Evolutionary conservation across 108 stramenopile species (phyloP).

Genomic region (Cyclotella baltica): DNA sequence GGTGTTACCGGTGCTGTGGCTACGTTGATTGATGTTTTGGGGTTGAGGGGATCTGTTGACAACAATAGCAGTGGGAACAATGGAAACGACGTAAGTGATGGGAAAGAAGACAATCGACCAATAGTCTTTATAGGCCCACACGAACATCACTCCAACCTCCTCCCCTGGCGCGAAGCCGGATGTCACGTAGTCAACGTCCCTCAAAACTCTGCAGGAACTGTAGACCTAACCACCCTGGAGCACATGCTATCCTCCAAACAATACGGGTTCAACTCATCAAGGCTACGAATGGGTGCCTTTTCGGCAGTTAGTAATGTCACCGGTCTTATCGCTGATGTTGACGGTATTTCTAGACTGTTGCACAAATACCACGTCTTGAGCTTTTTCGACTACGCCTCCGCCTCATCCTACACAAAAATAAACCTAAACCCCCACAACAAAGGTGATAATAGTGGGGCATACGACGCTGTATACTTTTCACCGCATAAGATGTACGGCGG

Average conservation of each 20-base stretch:
- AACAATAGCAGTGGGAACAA: no score
- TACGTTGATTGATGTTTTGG: slow-evolving; percentile 75
- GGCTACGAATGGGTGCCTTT: slow-evolving; percentile 89
- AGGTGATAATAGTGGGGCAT: slow-evolving; percentile 66
- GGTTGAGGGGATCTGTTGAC: slow-evolving; percentile 31
- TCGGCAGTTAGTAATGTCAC: slow-evolving; percentile 95
- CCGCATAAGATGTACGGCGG: slow-evolving; percentile 89
- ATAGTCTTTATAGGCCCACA: slow-evolving; percentile 94
- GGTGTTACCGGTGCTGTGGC: slow-evolving; percentile 95
- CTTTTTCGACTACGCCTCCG: slow-evolving; percentile 97
- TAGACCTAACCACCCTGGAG: slow-evolving; percentile 83
- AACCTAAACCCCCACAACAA: slow-evolving; percentile 92
- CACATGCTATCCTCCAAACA: slow-evolving; percentile 55
- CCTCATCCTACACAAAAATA: slow-evolving; percentile 90
- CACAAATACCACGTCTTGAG: slow-evolving; percentile 91
- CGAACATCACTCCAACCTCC: slow-evolving; percentile 97
- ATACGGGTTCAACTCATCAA: slow-evolving; percentile 38
- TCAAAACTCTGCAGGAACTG: slow-evolving; percentile 45
- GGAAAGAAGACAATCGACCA: slow-evolving; percentile 45
- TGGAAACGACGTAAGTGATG: no score
- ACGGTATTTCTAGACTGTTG: slow-evolving; percentile 76
- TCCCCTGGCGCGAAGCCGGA: slow-evolving; percentile 96
- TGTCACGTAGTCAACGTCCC: slow-evolving; percentile 74
- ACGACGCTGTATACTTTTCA: slow-evolving; percentile 87
- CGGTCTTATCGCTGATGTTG: slow-evolving; percentile 86